Percentiles rank a stretch among this genome's conserved stretches.
phyloP scores from a whole-genome alignment of 1,284 basidiomycete species.

The Ustilago shanxiensis region DNA sequence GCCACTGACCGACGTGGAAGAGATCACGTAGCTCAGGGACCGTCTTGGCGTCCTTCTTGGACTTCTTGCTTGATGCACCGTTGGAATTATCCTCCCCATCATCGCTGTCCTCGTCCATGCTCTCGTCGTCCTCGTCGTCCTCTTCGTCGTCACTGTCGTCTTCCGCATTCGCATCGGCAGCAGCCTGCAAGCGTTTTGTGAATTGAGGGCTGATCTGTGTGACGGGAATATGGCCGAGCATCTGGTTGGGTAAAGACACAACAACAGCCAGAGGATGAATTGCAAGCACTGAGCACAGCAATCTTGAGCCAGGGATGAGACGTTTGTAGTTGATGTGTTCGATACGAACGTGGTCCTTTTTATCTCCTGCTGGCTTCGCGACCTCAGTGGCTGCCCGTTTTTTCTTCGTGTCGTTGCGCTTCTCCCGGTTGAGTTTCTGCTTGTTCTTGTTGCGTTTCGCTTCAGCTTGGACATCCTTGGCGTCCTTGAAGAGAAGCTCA shows the following conservation, averaged over 20 bases:
- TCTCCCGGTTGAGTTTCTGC: conserved; percentile 58
- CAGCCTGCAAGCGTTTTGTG: conserved; percentile 75
- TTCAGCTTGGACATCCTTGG: conserved; percentile 34
- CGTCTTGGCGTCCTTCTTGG: conserved; percentile 22
- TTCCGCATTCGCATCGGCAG: conserved; percentile 70
- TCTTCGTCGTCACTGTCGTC: conserved; percentile 74
- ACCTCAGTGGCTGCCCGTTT: conserved; percentile 40
- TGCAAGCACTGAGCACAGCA: conserved; percentile 86
- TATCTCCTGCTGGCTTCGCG: conserved; percentile 28
- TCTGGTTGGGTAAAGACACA: conserved; percentile 92
- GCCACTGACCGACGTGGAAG: conserved; percentile 87
- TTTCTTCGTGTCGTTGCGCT: conserved; percentile 68
- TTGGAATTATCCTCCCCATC: conserved; percentile 65
- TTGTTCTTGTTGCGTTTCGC: conserved; percentile 53
- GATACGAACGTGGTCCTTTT: conserved; percentile 76
- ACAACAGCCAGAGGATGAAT: conserved; percentile 91
- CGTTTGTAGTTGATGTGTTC: conserved; percentile 98
- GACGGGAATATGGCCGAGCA: conserved; percentile 93
- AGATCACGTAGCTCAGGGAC: conserved; percentile 74
- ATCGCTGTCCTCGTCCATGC: conserved; percentile 64
- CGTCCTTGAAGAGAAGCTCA: conserved; percentile 76
- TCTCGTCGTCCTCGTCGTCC: conserved; percentile 52
- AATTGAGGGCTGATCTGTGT: conserved; percentile 90
- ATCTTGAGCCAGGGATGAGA: conserved; percentile 83
- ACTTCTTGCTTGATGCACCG: conserved; percentile 16